These are phyloP conservation scores for Vigna unguiculata DNA, from an alignment of 306 rosid genomes.

Conservation along the genomic window DNA sequence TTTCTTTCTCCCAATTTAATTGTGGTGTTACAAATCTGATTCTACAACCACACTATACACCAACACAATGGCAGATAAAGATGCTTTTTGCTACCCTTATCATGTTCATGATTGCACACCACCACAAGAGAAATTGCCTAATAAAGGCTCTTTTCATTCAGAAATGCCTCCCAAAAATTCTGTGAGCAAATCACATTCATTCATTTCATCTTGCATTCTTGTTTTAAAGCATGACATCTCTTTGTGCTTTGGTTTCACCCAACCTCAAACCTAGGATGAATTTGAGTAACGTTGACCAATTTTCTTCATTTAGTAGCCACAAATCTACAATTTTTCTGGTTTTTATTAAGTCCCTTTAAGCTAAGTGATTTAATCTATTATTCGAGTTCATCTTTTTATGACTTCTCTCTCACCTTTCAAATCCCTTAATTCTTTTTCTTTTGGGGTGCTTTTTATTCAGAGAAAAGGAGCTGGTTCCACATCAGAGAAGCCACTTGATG, in stretches of 20 bases:
- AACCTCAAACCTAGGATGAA: conserved; percentile 26
- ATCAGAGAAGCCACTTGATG: conserved; percentile 81
- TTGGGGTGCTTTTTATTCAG: conserved; percentile 52
- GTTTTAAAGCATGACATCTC: conserved; percentile 12
- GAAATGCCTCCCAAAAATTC: conserved; percentile 53
- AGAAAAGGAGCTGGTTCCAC: conserved; percentile 80
- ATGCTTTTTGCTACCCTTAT: conserved; percentile 65
- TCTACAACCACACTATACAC: background rate
- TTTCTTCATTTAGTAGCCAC: conserved; percentile 15
- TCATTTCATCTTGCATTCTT: background rate
- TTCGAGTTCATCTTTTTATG: background rate
- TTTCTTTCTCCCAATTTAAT: conserved; percentile 19
- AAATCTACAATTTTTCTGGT: conserved; percentile 20
- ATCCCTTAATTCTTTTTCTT: background rate
- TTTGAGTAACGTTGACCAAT: conserved; percentile 1
- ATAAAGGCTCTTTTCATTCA: conserved; percentile 42
- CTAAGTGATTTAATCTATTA: background rate
- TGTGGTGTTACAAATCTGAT: conserved; percentile 28
- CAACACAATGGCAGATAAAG: conserved; percentile 56
- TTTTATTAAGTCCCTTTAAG: background rate
- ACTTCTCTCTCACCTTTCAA: conserved; percentile 4
- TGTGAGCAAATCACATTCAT: conserved; percentile 53
- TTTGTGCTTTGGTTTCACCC: conserved; percentile 33
- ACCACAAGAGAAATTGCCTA: conserved; percentile 44
- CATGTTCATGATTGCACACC: conserved; percentile 54